A percentile compares a stretch with the other conserved stretches of the same genome.
phyloP scores from a whole-genome alignment of 495 filamentous ascomycete species.

The Penicillium verhagenii region DNA sequence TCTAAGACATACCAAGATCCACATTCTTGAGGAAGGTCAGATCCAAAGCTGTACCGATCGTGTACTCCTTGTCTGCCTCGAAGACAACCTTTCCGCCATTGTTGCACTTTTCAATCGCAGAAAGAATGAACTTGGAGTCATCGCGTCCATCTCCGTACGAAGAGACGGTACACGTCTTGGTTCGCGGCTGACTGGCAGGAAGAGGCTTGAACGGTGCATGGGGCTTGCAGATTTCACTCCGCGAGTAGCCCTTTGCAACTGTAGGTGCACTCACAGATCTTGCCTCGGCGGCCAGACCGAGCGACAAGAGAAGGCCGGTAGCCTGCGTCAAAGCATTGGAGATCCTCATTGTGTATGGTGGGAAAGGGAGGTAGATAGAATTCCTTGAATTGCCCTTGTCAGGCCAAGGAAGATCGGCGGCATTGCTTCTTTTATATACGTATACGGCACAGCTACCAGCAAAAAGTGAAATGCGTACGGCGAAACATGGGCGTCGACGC shows the following conservation, averaged over 20 bases:
- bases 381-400: background rate
- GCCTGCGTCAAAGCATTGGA: constrained; percentile 28
- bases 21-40: constrained; percentile 62
- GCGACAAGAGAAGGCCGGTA: constrained; percentile 21
- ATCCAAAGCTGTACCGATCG: constrained; percentile 63
- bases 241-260: constrained; percentile 10
- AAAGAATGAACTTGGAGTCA: constrained; percentile 57
- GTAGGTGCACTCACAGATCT: constrained; percentile 10
- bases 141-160: constrained; percentile 48
- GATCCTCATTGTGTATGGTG: constrained; percentile 28
- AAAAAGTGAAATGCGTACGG: background rate
- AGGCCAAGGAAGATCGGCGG: background rate
- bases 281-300: constrained; percentile 22
- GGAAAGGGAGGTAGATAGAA: background rate
- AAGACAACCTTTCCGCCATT: constrained; percentile 67
- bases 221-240: constrained; percentile 31
- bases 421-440: background rate
- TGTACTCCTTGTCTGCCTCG: constrained; percentile 51
- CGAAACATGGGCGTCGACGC: background rate
- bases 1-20: constrained; percentile 47
- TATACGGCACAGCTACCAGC: too few relatives aligned
- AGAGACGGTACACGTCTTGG: constrained; percentile 36
- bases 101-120: constrained; percentile 61
- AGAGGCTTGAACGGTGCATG: constrained; percentile 36
- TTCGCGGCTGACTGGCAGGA: constrained; percentile 28